These are phyloP conservation scores for sorghum (Sorghum bicolor) DNA, from an alignment of 176 grass and related monocot genomes.

Conservation along the genomic window Sorghum_bicolor_NCBIv3 NC_012875.2:41262501-41263000, in stretches of 20 bases:
- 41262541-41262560: no score
- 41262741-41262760: background rate
- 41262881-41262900: no score
- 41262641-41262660: no score
- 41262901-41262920: background rate
- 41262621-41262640: no score
- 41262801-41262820: background rate
- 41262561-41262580: no score
- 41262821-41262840: background rate
- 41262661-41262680: no score
- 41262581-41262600: no score
- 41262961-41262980: background rate
- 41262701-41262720: background rate
- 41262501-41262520: no score
- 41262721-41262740: background rate
- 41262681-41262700: background rate
- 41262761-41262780: conserved; percentile 10
- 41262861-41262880: no score
- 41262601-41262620: background rate
- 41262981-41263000: background rate
- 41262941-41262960: background rate
- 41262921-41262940: background rate
- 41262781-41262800: background rate
- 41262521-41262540: no score
- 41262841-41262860: background rate